Evolutionary conservation across 495 filamentous ascomycete species (phyloP), one percentile per base, ranked within the genome.

Genomic region (Penicillium lividum): DNA sequence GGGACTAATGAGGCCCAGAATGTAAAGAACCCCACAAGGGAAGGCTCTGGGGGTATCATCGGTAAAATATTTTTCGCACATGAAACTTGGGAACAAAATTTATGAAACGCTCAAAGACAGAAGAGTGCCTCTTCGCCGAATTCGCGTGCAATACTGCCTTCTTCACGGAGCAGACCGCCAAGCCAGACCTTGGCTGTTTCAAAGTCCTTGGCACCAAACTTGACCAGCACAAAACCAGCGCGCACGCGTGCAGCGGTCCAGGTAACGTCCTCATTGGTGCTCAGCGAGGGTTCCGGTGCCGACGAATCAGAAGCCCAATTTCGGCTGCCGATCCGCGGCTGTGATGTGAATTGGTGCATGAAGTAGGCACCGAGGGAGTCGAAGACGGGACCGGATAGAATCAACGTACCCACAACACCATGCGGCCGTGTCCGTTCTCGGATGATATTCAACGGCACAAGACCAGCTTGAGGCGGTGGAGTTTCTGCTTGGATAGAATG

Each of bases 201-300:
- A 34, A 88, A 79, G 46, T 81, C 81, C 59, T 66, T 71, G 2
- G 86, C 86, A 4, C 82, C 82, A 68, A 97, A 94, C 75, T 97
- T 98, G 27, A 97, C 87, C 22, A 97, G 79, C 8, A 93, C 86
- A 62, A 91, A 96, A 2, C 91, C 91, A 8, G 73, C 77, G 7
- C 93, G 82, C 29, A 96, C 85, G 34, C 80, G 82, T 25, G 92
- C 89, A 15, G 90, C 92, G 22, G 92, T 96, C 91, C 93, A 98
- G 0, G 95, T 78, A 7, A 93, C 68, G 51, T 81, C 79, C 53
- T 84, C 71, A 88, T 89, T 63, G 25, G 60, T 63, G 31, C 67
- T 67, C n/a, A 65, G 52, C 15, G 70, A 61, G 1, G 61, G 45
- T 70, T 78, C 69, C n/a, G 64, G 64, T 13, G 65, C 70, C 3